A percentile compares a stretch with the other conserved stretches of the same genome.
phyloP scores from a whole-genome alignment of 2,329 filamentous ascomycete species.

The Hypoxylon sp. region DNA sequence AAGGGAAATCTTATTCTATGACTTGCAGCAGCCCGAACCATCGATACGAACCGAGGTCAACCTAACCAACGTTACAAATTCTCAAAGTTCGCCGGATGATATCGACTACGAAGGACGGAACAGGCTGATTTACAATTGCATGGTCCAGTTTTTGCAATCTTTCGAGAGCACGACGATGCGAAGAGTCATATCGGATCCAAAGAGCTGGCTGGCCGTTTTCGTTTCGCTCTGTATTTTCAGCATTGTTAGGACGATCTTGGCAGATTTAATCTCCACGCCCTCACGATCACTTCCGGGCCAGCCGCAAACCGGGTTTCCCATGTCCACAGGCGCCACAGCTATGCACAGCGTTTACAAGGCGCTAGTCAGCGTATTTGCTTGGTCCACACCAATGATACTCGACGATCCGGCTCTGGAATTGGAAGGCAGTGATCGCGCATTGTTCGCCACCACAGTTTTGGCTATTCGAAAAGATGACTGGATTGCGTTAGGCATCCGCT shows the following conservation, averaged over 20 bases:
- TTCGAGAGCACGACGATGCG: slow-evolving; percentile 58
- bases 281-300: slow-evolving; percentile 40
- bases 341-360: slow-evolving; percentile 62
- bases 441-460: slow-evolving; percentile 54
- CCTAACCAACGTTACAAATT: slow-evolving; percentile 45
- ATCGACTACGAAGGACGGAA: slow-evolving; percentile 58
- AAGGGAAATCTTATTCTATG: slow-evolving; percentile 63
- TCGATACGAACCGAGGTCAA: slow-evolving; percentile 52
- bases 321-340: slow-evolving; percentile 42
- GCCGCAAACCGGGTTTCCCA: slow-evolving; percentile 39
- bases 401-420: slow-evolving; percentile 55
- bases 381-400: slow-evolving; percentile 54
- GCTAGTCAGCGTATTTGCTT: slow-evolving; percentile 59
- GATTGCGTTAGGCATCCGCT: slow-evolving; percentile 55
- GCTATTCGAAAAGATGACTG: slow-evolving; percentile 59
- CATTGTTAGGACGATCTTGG: slow-evolving; percentile 60
- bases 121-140: slow-evolving; percentile 59
- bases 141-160: slow-evolving; percentile 60
- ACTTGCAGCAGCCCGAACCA: slow-evolving; percentile 59
- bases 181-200: slow-evolving; percentile 50
- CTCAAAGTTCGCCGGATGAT: slow-evolving; percentile 52
- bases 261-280: slow-evolving; percentile 54
- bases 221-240: slow-evolving; percentile 68
- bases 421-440: slow-evolving; percentile 55
- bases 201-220: slow-evolving; percentile 61